phyloP scores from a whole-genome alignment of 2,329 filamentous ascomycete species.

The Malbranchea zuffiana region DNA sequence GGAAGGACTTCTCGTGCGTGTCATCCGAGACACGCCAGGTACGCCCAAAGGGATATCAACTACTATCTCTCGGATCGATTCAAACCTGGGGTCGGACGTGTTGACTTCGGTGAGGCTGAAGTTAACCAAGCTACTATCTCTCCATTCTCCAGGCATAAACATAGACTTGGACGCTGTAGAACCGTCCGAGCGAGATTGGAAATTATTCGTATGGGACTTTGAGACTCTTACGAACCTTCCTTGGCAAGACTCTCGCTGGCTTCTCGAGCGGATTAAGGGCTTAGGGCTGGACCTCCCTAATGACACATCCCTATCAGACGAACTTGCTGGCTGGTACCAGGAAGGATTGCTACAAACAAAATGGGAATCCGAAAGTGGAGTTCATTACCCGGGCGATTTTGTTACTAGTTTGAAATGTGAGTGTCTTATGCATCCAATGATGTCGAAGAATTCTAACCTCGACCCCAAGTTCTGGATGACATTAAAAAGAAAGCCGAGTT shows the following conservation, averaged over 20 bases:
- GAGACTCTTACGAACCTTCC: constrained; percentile 2
- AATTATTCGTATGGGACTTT: constrained; percentile 1
- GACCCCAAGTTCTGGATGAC: constrained; percentile 5
- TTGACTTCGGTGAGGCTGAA: constrained; percentile 4
- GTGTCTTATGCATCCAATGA: neutral
- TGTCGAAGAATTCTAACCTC: neutral
- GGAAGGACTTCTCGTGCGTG: constrained; percentile 4
- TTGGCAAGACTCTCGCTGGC: constrained; percentile 7
- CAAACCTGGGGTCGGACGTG: too few species aligned
- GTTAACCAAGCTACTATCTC: constrained; percentile 10
- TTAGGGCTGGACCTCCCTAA: neutral
- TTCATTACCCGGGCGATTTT: neutral
- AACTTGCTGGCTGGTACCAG: neutral
- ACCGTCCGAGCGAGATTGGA: constrained; percentile 4
- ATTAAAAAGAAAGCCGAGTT: constrained; percentile 6
- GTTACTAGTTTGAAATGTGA: constrained; percentile 1
- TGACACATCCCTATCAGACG: neutral
- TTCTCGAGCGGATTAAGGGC: constrained; percentile 4
- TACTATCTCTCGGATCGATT: too few species aligned
- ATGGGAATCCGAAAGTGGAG: constrained; percentile 6
- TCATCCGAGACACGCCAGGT: neutral
- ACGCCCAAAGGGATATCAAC: too few species aligned
- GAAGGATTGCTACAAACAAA: constrained; percentile 3
- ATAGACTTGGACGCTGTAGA: constrained; percentile 6
- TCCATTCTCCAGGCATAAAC: constrained; percentile 3